Conservation (phyloP, 202 grass and related monocot species). For the Panicum virgatum region DNA sequence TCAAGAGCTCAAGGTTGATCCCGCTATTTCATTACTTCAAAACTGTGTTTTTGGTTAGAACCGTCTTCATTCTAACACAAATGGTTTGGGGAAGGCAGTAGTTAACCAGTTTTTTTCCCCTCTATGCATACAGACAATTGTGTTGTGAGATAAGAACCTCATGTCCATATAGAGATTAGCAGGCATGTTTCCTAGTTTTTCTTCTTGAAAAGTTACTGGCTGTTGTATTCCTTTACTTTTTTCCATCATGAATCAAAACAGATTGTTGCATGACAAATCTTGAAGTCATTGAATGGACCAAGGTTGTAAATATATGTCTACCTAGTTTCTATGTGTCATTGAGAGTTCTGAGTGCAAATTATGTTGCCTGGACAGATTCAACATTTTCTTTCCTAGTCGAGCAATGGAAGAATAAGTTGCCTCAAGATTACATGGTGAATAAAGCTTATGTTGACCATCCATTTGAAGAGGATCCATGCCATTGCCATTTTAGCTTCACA, state of each 20-base stretch:
- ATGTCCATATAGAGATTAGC: constrained; percentile 5
- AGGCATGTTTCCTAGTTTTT: neutral
- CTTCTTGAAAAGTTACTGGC: neutral
- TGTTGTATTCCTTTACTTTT: constrained; percentile 20
- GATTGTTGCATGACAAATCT: neutral
- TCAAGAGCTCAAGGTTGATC: neutral
- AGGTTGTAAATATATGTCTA: constrained; percentile 30
- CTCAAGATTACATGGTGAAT: constrained; percentile 67
- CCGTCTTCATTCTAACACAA: constrained; percentile 19
- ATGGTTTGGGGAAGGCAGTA: neutral
- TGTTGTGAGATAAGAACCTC: neutral
- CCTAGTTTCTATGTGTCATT: constrained; percentile 12
- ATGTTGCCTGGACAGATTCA: constrained; percentile 62
- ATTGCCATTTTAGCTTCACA: constrained; percentile 74
- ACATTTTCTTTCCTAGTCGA: constrained; percentile 91
- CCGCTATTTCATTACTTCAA: constrained; percentile 19
- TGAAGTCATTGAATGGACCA: constrained; percentile 21
- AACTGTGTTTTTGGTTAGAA: constrained; percentile 20
- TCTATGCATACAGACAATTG: neutral
- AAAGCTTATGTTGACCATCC: constrained; percentile 83
- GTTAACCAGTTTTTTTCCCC: constrained; percentile 10
- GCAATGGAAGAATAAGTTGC: constrained; percentile 77
- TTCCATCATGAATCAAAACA: constrained; percentile 24
- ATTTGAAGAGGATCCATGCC: constrained; percentile 93
- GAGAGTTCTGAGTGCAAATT: constrained; percentile 22